Conservation (phyloP, 2,329 filamentous ascomycete species). For the Nigrograna mackinnonii region DNA sequence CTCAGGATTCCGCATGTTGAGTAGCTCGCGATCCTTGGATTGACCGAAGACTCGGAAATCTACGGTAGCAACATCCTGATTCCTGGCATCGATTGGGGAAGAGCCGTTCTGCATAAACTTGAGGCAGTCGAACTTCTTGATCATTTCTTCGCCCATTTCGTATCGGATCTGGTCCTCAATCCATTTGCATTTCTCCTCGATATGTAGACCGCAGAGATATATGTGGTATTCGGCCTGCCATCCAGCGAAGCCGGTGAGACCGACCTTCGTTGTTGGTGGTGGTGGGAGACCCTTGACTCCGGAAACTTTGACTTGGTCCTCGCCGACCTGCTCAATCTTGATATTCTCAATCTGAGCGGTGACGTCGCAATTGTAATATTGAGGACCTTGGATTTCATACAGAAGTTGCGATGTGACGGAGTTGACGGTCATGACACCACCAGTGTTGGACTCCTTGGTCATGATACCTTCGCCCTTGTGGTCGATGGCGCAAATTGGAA, state of each 20-base stretch:
- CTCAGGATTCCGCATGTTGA: slow-evolving; percentile 41
- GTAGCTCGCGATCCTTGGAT: slow-evolving; percentile 45
- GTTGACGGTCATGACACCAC: slow-evolving; percentile 28
- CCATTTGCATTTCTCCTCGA: slow-evolving; percentile 49
- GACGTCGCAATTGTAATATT: slow-evolving; percentile 60
- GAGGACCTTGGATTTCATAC: slow-evolving; percentile 47
- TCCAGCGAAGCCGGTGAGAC: slow-evolving; percentile 50
- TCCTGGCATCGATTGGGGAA: slow-evolving; percentile 41
- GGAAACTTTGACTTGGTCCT: slow-evolving; percentile 53
- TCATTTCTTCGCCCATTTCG: slow-evolving; percentile 39
- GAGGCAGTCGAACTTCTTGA: slow-evolving; percentile 45
- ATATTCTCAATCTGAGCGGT: slow-evolving; percentile 55
- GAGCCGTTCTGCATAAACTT: slow-evolving; percentile 46
- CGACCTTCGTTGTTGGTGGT: slow-evolving; percentile 53
- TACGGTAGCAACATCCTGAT: slow-evolving; percentile 54
- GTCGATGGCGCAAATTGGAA: slow-evolving; percentile 53
- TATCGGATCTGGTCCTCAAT: slow-evolving; percentile 42
- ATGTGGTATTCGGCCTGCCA: slow-evolving; percentile 53
- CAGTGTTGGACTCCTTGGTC: slow-evolving; percentile 49
- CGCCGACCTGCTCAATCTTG: slow-evolving; percentile 54
- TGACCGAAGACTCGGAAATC: slow-evolving; percentile 54
- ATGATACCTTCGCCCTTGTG: slow-evolving; percentile 49
- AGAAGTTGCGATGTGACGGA: slow-evolving; percentile 40
- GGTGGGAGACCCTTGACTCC: slow-evolving; percentile 50
- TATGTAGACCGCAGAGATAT: slow-evolving; percentile 50